phyloP scores from a whole-genome alignment of 257 asterid genomes.

The Ehretia macrophylla region DNA sequence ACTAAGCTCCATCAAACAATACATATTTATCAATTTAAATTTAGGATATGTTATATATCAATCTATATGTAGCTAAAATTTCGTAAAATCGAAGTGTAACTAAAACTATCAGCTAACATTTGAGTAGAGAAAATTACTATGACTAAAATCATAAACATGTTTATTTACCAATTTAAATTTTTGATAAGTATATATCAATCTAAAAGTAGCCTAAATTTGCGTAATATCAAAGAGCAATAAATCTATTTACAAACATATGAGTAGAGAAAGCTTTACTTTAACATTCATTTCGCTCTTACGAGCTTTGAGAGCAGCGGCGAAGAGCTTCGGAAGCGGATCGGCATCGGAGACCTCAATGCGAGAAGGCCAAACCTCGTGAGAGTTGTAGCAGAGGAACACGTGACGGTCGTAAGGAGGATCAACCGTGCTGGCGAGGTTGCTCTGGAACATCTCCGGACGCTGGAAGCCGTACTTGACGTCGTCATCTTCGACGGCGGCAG shows the following conservation, averaged over 20 bases:
- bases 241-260: neutral
- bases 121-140: slow-evolving; percentile 36
- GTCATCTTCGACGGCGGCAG: slow-evolving; percentile 24
- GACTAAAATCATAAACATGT: neutral
- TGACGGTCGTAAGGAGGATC: slow-evolving; percentile 71
- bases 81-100: neutral
- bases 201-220: neutral
- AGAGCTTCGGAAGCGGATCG: slow-evolving; percentile 79
- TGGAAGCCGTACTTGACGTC: slow-evolving; percentile 65
- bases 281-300: slow-evolving; percentile 51
- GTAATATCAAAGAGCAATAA: neutral
- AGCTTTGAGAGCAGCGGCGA: slow-evolving; percentile 59
- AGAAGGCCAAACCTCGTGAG: slow-evolving; percentile 82
- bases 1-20: too few species aligned
- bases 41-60: too few species aligned
- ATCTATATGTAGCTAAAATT: neutral
- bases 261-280: slow-evolving; percentile 38
- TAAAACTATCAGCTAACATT: neutral
- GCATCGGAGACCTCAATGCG: slow-evolving; percentile 71
- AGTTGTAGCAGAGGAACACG: slow-evolving; percentile 83
- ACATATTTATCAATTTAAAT: neutral
- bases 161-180: neutral
- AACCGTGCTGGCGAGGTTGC: slow-evolving; percentile 62
- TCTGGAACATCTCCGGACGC: slow-evolving; percentile 67
- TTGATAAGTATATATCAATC: too few species aligned